Base-by-base conservation (phyloP, 768 basidiomycete genomes). In the Podaxis pistillaris region DNA sequence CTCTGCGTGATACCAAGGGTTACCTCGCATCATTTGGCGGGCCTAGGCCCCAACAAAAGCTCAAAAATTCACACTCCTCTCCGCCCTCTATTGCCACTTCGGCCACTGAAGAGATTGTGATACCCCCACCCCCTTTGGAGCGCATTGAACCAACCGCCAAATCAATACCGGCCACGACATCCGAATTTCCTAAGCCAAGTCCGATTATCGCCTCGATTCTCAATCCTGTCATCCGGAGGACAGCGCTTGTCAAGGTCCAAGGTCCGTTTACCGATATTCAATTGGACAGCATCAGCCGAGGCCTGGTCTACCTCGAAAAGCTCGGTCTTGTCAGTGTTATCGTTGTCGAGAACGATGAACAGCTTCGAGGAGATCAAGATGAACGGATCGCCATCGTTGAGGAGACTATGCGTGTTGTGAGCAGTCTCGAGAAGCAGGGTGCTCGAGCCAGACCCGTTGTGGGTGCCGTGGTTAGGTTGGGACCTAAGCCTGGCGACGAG, bases 311-410 rank as follows among this genome's bases (percentile, higher is more conserved):
- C 73, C 85, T 99, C 52, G 93, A 96, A 74, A 96, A 96, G 71
- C 88, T 98, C 17, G 97, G 97, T 1, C 83, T 99, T 19, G 92
- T 98, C 68, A 91, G 91, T 66, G 94, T 99, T 68, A 93, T 99
- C 65, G 92, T 98, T 62, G 86, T 97, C 56, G 97, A 98, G 65
- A 86, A 92, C 68, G 95, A 97, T 72, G 83, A 86, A 17, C 80
- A 93, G 55, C 77, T 75, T 49, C 79, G 83, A 15, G 90, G 91
- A 7, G 85, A 87, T 36, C 83, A 86, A 63, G 85, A 87, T 56
- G 91, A 93, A 70, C 85, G 91, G 7, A 71, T 80, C 4, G 75
- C 78, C 6, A 79, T 92, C 55, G 76, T 89, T 22, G 88, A 92
- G 65, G 95, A 98, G 74, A 87, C 89, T 1, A 92, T 93, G 82